Base-by-base conservation (phyloP, 1,284 basidiomycete genomes). In the Ceratobasidium theobromae region DNA sequence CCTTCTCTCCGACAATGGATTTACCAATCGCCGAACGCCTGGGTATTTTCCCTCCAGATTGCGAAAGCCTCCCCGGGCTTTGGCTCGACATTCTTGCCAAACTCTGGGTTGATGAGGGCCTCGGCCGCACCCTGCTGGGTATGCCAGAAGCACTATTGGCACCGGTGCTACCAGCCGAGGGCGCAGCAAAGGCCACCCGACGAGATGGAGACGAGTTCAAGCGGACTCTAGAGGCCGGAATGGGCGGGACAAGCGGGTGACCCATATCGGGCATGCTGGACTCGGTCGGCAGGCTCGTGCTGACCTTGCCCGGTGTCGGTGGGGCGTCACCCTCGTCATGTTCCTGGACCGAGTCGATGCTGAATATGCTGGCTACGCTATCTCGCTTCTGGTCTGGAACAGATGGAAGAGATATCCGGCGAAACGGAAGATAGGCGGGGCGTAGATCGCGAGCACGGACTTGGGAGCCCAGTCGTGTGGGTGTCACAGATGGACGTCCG, bases 321-420 rank as follows among this genome's bases (percentile, higher is more conserved):
- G 53, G 27, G 14, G 4, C 48, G 4, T 52, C 46, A 25, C 52
- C 33, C 5, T 62, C 45, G 25, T 62, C 58, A 21, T 62, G 45
- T 25, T 62, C 58, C 35, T 51, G 45, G 8, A 62, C 58, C 32
- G 58, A 62, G 46, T 62, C 58, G 46, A 52, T 35, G 27, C 46
- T 62, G 25, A 62, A 48, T 16, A 62, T 35, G 46, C 58, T 62
- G 25, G 58, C 58, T 27, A 62, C 48, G 25, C 58, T 62, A 25
- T 62, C 58, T 28, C 58, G 58, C 23, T 62, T 62, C n/a, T 52
- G 46, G 21, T 80, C 80, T 1, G 86, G 84, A 5, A 81, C 78
- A 6, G 84, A 81, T 12, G 89, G 89, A 6, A 91, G 77, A 14
- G 89, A 91, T 68, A 91, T 91, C 46, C 89, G 80, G 62, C 89